Conservation (phyloP, 768 basidiomycete genomes). For the Neoboletus brunneissimus region DNA sequence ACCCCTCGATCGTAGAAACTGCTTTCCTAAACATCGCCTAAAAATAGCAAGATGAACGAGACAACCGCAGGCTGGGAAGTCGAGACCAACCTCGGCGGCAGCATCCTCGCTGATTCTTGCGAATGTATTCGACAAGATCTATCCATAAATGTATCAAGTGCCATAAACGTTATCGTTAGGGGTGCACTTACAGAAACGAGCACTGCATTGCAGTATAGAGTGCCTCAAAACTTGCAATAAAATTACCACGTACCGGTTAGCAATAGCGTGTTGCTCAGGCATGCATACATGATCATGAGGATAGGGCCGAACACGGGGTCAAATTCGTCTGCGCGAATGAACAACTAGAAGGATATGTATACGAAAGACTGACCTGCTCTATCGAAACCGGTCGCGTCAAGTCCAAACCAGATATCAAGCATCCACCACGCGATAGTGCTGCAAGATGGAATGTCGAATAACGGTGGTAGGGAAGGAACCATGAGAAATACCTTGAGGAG, state of each 20-base stretch:
- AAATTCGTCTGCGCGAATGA: conserved; percentile 54
- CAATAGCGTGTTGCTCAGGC: conserved; percentile 87
- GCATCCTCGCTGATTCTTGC: conserved; percentile 92
- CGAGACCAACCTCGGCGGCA: conserved; percentile 67
- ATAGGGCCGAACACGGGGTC: conserved; percentile 87
- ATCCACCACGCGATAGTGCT: conserved; percentile 91
- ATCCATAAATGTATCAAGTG: conserved; percentile 17
- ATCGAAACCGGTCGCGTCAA: conserved; percentile 89
- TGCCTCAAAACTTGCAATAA: not conserved
- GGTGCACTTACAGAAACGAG: conserved; percentile 65
- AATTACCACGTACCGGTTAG: conserved; percentile 65
- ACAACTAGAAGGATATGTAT: not conserved
- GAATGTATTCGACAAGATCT: conserved; percentile 96
- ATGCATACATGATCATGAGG: conserved; percentile 89
- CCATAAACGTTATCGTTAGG: not conserved
- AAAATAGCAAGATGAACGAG: not conserved
- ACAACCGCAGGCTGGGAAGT: not conserved
- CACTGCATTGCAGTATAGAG: conserved; percentile 41
- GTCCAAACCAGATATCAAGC: conserved; percentile 91
- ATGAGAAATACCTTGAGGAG: conserved; percentile 34
- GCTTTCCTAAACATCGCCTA: conserved; percentile 95
- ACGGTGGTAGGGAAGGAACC: not conserved
- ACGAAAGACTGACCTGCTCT: conserved; percentile 57
- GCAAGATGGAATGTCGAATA: not conserved
- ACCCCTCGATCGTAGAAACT: conserved; percentile 94